These are phyloP conservation scores for Niebla homalea DNA, from an alignment of 495 filamentous ascomycete genomes.

Conservation along the genomic window DNA sequence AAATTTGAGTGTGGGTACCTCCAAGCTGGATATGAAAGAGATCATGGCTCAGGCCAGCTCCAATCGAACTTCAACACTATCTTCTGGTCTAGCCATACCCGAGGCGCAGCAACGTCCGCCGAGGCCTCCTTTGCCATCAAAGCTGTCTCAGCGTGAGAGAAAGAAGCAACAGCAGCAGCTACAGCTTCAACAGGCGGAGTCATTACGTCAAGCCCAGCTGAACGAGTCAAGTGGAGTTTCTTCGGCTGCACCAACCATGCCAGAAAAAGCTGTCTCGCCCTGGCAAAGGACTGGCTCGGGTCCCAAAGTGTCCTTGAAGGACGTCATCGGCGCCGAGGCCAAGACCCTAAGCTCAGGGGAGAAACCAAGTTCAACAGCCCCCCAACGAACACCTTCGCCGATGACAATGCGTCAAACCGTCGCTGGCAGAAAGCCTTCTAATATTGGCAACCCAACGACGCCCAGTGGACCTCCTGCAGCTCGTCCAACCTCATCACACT, in stretches of 20 bases:
- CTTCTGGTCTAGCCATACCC: constrained; percentile 48
- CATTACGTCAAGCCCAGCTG: constrained; percentile 11
- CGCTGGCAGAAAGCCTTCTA: constrained; percentile 29
- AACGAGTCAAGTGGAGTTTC: constrained; percentile 5
- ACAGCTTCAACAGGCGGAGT: constrained; percentile 18
- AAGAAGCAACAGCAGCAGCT: constrained; percentile 68
- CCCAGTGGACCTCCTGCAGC: constrained; percentile 13
- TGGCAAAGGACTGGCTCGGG: constrained; percentile 45
- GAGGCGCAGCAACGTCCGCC: constrained; percentile 21
- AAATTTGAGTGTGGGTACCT: constrained; percentile 35
- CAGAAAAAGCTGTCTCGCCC: constrained; percentile 42
- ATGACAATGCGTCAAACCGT: constrained; percentile 53
- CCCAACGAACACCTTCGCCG: constrained; percentile 24
- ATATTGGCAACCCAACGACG: no score
- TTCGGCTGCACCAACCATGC: constrained; percentile 9
- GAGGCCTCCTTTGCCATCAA: constrained; percentile 12
- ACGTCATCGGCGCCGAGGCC: constrained; percentile 23
- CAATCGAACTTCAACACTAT: constrained; percentile 51
- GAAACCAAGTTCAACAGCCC: constrained; percentile 14
- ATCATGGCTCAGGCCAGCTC: constrained; percentile 70
- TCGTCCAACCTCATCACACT: constrained; percentile 10
- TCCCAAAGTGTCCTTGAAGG: constrained; percentile 24
- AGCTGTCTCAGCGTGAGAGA: constrained; percentile 83
- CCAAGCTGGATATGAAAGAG: constrained; percentile 66
- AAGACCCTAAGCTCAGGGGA: constrained; percentile 7